These are phyloP conservation scores for Sonneratia caseolaris DNA, from an alignment of 345 rosid species.

Conservation along the genomic window DNA sequence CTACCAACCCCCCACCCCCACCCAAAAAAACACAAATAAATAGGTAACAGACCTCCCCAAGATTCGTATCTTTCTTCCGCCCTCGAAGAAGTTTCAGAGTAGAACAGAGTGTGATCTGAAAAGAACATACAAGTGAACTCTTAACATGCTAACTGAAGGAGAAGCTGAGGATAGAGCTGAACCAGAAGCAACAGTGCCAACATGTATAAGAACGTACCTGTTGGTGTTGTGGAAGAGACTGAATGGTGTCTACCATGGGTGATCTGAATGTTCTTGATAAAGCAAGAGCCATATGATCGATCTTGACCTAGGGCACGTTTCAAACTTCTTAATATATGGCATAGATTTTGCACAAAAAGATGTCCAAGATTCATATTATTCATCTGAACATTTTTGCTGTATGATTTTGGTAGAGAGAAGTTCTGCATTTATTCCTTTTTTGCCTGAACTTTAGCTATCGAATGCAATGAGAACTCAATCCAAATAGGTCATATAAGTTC, in stretches of 20 bases:
- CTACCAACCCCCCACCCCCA: not conserved
- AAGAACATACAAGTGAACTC: not conserved
- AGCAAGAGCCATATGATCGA: constrained; percentile 76
- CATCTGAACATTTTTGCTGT: too few species aligned
- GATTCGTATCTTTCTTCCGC: constrained; percentile 66
- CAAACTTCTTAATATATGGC: too few species aligned
- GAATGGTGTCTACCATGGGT: constrained; percentile 72
- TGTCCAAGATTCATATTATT: too few species aligned
- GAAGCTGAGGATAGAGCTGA: not conserved
- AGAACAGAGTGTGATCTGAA: constrained; percentile 73
- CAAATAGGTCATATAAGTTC: too few species aligned
- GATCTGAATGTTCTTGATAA: constrained; percentile 76
- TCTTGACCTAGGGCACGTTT: constrained; percentile 31
- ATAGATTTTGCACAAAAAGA: too few species aligned
- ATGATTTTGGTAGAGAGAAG: too few species aligned
- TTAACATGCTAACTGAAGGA: not conserved
- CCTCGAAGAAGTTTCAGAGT: constrained; percentile 70
- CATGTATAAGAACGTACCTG: constrained; percentile 34
- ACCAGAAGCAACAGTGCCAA: not conserved
- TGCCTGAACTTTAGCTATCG: too few species aligned
- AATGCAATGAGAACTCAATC: too few species aligned
- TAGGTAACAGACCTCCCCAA: constrained; percentile 52
- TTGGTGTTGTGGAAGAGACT: constrained; percentile 93
- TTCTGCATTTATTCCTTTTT: too few species aligned
- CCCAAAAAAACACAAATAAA: not conserved